These are phyloP conservation scores for Imleria badia DNA, from an alignment of 768 basidiomycete genomes.

Conservation along the genomic window DNA sequence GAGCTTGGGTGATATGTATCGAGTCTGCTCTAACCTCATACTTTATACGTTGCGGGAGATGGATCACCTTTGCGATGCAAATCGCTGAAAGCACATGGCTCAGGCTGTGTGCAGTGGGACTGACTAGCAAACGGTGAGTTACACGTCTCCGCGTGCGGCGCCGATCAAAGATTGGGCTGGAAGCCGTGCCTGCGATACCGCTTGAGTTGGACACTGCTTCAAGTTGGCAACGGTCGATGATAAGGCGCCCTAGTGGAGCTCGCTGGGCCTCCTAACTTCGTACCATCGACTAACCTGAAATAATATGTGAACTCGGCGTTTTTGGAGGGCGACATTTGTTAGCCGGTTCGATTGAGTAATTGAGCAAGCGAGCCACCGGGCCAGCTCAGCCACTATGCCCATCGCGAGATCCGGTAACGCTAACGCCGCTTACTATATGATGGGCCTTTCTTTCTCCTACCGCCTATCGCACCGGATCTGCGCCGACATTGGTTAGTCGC, in stretches of 20 bases:
- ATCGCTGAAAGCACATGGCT: background rate
- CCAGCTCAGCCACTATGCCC: constrained; percentile 6
- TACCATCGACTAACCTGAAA: background rate
- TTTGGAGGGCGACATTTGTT: background rate
- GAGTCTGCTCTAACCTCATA: constrained; percentile 4
- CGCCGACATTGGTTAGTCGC: too few species aligned
- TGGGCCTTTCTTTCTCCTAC: too few species aligned
- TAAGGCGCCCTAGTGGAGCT: background rate
- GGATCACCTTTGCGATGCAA: background rate
- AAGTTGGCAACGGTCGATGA: constrained; percentile 3
- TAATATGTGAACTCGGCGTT: too few species aligned
- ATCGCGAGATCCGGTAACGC: too few species aligned
- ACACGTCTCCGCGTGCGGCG: constrained; percentile 3
- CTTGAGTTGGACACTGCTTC: background rate
- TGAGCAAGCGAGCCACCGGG: too few species aligned
- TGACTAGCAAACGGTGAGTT: background rate
- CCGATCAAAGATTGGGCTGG: constrained; percentile 9
- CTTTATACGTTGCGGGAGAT: constrained; percentile 21
- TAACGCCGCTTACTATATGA: too few species aligned
- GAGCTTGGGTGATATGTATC: background rate
- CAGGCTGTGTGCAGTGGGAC: background rate
- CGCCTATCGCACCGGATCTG: too few species aligned
- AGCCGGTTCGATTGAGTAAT: background rate
- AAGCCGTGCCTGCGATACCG: constrained; percentile 2
- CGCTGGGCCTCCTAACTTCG: too few species aligned